phyloP scores from a whole-genome alignment of 1,284 basidiomycete species.

The Ustilago hordei region DNA sequence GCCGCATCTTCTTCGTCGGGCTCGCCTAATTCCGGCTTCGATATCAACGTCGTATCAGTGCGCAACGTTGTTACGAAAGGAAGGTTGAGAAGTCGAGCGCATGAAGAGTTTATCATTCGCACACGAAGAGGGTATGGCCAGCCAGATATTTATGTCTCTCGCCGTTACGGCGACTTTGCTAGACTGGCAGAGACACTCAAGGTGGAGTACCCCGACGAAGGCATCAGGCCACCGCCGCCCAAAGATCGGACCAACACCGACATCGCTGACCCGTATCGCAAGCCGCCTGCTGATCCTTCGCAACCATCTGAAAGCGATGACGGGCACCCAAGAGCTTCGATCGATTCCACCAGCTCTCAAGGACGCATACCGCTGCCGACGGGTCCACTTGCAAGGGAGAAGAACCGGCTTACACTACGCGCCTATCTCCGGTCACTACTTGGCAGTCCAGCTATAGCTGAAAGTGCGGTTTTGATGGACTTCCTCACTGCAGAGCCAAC shows the following conservation, averaged over 20 bases:
- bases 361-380: slow-evolving; percentile 49
- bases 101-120: slow-evolving; percentile 87
- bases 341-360: slow-evolving; percentile 28
- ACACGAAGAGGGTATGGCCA: slow-evolving; percentile 77
- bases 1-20: not conserved
- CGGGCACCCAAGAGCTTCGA: slow-evolving; percentile 22
- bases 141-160: slow-evolving; percentile 85
- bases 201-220: slow-evolving; percentile 61
- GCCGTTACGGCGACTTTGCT: slow-evolving; percentile 94
- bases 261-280: slow-evolving; percentile 41
- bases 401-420: slow-evolving; percentile 92
- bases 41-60: slow-evolving; percentile 66
- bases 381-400: slow-evolving; percentile 75
- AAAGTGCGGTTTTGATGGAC: slow-evolving; percentile 84
- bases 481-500: slow-evolving; percentile 87
- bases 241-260: slow-evolving; percentile 61
- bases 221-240: slow-evolving; percentile 52
- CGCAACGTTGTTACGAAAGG: slow-evolving; percentile 60
- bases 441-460: slow-evolving; percentile 77
- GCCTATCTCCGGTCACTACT: slow-evolving; percentile 88
- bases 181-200: slow-evolving; percentile 60
- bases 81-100: slow-evolving; percentile 53
- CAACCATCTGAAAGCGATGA: slow-evolving; percentile 7
- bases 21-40: slow-evolving; percentile 29
- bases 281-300: not conserved